A percentile compares a stretch with the other conserved stretches of the same genome.
Evolutionary conservation across 2,329 filamentous ascomycete species (phyloP).

Genomic region (Fusarium nodosum): DNA sequence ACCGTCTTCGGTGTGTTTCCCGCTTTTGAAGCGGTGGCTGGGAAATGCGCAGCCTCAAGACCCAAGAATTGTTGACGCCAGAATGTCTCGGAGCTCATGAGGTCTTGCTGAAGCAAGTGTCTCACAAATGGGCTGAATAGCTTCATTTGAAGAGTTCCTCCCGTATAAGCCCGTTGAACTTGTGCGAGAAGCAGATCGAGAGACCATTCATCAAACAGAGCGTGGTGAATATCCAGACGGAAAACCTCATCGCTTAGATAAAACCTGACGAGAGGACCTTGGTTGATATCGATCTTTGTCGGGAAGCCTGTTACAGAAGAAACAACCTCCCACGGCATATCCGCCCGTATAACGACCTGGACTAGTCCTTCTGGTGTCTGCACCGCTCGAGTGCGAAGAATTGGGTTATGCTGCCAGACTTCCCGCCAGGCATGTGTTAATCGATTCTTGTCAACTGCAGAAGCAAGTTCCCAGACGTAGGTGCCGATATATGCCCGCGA

Average conservation of each 20-base stretch:
- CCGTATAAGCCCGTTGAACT: neutral
- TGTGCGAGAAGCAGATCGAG: neutral
- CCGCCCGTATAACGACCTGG: neutral
- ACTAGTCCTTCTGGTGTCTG: neutral
- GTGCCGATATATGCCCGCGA: conserved; percentile 1
- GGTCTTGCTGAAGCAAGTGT: neutral
- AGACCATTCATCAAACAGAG: conserved; percentile 16
- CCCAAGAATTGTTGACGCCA: conserved; percentile 5
- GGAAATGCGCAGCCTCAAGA: neutral
- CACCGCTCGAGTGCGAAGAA: conserved; percentile 1
- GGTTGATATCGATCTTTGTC: neutral
- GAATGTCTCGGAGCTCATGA: neutral
- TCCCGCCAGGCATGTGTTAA: neutral
- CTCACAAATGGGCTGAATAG: conserved; percentile 1
- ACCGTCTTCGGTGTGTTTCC: neutral
- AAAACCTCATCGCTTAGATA: neutral
- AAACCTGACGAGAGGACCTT: neutral
- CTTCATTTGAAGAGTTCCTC: neutral
- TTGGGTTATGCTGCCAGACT: neutral
- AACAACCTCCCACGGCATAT: neutral
- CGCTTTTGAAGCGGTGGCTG: neutral
- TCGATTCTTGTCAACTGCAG: neutral
- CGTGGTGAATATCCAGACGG: conserved; percentile 3
- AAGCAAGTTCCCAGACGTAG: conserved; percentile 1
- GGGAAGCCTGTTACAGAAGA: neutral